Base-by-base conservation (phyloP, 108 stramenopile species). In the Skeletonema marinoi region DNA sequence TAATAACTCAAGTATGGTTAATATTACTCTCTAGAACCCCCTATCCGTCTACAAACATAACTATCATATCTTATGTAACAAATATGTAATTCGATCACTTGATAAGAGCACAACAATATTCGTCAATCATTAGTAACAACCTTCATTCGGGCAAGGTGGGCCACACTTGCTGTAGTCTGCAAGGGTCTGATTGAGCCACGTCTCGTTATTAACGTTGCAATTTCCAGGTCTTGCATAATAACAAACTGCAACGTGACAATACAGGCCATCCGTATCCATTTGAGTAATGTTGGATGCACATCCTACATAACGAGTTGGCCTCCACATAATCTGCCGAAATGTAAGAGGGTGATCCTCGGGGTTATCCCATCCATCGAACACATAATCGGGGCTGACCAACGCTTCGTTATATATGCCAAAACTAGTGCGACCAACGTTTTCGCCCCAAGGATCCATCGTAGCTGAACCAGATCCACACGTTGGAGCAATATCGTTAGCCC, bases 241-340 rank as follows among this genome's bases (percentile, higher is more conserved):
- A 21, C 62, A 63, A 6, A 63, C 62, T 6, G 32, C 6, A n/a
- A 63, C 62, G 6, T 36, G 32, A 36, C 62, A 63, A 4, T 35
- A 63, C 38, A 3, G 62, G 14, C 39, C 60, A 42, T 61, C 38
- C 32, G 39, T 11, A 1, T 21, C 9, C 50, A 51, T 46, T 19
- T 67, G 31, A 36, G 14, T 70, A 16, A 71, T 32, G 13, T 44
- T 25, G n/a, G 68, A 46, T 19, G 68, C 74, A 29, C 74, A 75
- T 0, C 74, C 74, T 11, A 75, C 69, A 32, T 69, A 75, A 29
- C 46, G 11, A 30, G 74, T 70, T n/a, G 58, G 68, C 39, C 74
- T 25, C 74, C 74, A 75, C 54, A 75, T 48, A 21, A 60, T 54
- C 58, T 75, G 74, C 30, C 50, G 4, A 7, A 7, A 51, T 7